phyloP scores from a whole-genome alignment of 2,329 filamentous ascomycete species.

The Reticulascus tulasneorum region DNA sequence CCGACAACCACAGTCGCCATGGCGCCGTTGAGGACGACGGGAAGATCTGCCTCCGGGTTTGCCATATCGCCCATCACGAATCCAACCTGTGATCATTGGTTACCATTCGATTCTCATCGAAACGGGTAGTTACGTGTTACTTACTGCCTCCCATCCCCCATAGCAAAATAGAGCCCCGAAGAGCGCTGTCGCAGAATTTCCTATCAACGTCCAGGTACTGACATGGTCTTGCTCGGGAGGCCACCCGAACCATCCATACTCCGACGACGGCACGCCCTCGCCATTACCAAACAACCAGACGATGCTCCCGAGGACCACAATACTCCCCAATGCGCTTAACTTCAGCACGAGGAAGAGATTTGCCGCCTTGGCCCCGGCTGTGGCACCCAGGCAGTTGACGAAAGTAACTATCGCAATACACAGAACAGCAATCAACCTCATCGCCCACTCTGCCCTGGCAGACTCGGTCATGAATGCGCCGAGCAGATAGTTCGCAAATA shows the following conservation, averaged over 20 bases:
- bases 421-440: constrained; percentile 32
- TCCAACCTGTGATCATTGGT: constrained; percentile 12
- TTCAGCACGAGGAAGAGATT: constrained; percentile 36
- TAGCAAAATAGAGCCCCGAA: constrained; percentile 40
- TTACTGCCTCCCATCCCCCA: constrained; percentile 40
- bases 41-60: constrained; percentile 24
- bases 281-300: constrained; percentile 26
- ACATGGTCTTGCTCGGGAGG: constrained; percentile 10
- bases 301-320: constrained; percentile 17
- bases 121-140: constrained; percentile 21
- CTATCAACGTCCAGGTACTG: constrained; percentile 31
- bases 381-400: constrained; percentile 40
- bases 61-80: constrained; percentile 25
- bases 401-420: constrained; percentile 33
- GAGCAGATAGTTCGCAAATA: constrained; percentile 37
- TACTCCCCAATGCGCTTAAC: constrained; percentile 12
- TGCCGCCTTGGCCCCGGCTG: constrained; percentile 31
- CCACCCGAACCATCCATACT: constrained; percentile 25
- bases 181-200: constrained; percentile 34
- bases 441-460: constrained; percentile 17
- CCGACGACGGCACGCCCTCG: constrained; percentile 29
- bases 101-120: neutral
- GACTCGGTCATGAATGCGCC: constrained; percentile 23
- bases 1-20: constrained; percentile 37
- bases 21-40: constrained; percentile 34